These are phyloP conservation scores for Thalassiosira livingstoniorum DNA, from an alignment of 352 stramenopile genomes.

Conservation along the genomic window DNA sequence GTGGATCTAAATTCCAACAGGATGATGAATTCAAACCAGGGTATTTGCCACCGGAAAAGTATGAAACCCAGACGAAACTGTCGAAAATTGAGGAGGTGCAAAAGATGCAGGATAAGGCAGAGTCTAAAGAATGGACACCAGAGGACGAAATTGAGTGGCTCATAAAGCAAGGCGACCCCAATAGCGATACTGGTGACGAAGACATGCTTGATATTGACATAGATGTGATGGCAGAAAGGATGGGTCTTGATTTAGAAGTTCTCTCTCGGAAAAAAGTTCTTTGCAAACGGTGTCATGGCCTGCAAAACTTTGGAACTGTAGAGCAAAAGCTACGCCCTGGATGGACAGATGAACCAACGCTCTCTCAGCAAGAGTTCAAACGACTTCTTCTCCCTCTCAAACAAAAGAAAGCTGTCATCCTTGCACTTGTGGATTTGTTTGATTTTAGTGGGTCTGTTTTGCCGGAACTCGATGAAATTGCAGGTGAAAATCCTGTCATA, in stretches of 20 bases:
- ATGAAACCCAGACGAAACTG: conserved; percentile 76
- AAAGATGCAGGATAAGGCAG: conserved; percentile 77
- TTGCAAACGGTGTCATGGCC: conserved; percentile 78
- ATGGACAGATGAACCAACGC: conserved; percentile 81
- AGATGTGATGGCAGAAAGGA: conserved; percentile 70
- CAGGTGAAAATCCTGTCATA: conserved; percentile 84
- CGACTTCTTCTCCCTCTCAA: conserved; percentile 75
- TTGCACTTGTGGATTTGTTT: conserved; percentile 85
- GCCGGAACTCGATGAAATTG: conserved; percentile 83
- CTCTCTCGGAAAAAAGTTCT: conserved; percentile 78
- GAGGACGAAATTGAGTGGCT: conserved; percentile 85
- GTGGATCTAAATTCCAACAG: conserved; percentile 81
- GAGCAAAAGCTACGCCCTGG: conserved; percentile 75
- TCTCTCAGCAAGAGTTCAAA: conserved; percentile 82
- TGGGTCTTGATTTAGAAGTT: conserved; percentile 73
- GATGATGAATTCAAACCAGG: conserved; percentile 74
- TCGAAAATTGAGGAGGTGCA: conserved; percentile 81
- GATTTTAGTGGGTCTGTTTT: conserved; percentile 85
- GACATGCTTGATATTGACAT: conserved; percentile 63
- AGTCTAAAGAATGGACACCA: conserved; percentile 74
- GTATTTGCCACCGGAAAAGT: conserved; percentile 81
- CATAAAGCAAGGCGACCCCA: conserved; percentile 58
- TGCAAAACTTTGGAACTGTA: conserved; percentile 83
- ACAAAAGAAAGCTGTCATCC: conserved; percentile 79
- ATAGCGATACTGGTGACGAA: conserved; percentile 38